A percentile compares a stretch with the other conserved stretches of the same genome.
These are phyloP conservation scores for Fusarium tanahbumbuense DNA, from an alignment of 2,329 filamentous ascomycete genomes.

Conservation along the genomic window DNA sequence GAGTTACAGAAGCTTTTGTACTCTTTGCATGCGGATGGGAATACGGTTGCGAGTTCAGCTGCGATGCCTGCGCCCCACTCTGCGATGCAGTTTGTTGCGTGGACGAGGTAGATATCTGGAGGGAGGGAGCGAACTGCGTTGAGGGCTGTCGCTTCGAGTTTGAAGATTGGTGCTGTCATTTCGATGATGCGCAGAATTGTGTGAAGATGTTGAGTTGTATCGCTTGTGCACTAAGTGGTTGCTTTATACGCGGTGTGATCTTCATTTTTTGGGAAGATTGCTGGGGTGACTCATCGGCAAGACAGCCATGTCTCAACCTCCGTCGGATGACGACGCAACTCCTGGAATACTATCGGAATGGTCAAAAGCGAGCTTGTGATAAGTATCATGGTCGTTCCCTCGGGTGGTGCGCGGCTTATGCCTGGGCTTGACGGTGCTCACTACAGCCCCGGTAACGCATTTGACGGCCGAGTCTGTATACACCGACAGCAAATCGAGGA, in stretches of 20 bases:
- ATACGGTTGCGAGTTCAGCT: constrained; percentile 42
- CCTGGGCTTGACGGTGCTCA: background rate
- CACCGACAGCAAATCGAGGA: rapidly evolving
- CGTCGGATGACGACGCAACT: too few relatives aligned
- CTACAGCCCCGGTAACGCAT: rapidly evolving
- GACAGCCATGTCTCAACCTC: background rate
- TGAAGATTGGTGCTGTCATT: constrained; percentile 25
- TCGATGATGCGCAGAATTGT: background rate
- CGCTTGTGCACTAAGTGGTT: too few relatives aligned
- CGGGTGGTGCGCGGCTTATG: rapidly evolving
- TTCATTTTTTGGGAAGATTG: background rate
- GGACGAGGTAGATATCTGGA: constrained; percentile 42
- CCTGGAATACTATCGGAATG: rapidly evolving
- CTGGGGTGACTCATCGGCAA: constrained; percentile 8
- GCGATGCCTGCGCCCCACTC: constrained; percentile 49
- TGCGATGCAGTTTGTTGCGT: constrained; percentile 49
- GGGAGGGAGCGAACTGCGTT: constrained; percentile 32
- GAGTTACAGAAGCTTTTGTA: constrained; percentile 45
- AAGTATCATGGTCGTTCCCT: rapidly evolving
- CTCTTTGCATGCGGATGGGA: constrained; percentile 41
- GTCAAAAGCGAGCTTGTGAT: rapidly evolving
- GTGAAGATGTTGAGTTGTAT: background rate
- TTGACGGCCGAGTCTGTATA: background rate
- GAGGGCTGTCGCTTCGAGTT: constrained; percentile 20
- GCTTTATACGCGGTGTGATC: background rate